Conservation (phyloP, 192 early-diverging fungal genomes). For the Ambispora gerdemannii region DNA sequence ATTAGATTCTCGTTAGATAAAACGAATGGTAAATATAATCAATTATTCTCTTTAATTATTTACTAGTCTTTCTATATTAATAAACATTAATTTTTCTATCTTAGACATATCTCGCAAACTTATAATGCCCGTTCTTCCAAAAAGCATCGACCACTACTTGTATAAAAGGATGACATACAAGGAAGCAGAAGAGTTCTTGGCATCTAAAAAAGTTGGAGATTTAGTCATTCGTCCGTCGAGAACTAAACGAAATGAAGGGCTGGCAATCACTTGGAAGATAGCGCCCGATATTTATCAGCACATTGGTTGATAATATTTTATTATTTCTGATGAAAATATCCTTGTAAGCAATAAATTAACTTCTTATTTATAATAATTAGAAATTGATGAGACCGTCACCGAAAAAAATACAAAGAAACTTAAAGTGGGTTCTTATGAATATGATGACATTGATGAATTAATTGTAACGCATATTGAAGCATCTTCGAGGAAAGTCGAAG, state of each 20-base stretch:
- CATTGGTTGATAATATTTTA: conserved; percentile 51
- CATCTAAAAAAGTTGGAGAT: conserved; percentile 65
- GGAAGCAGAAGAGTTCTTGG: conserved; percentile 72
- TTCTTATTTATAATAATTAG: not conserved
- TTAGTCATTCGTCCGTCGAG: conserved; percentile 91
- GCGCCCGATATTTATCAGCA: conserved; percentile 84
- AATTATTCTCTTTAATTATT: too few relatives aligned
- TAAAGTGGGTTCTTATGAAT: conserved; percentile 65
- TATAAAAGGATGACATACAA: conserved; percentile 73
- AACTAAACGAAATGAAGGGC: conserved; percentile 79
- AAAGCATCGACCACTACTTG: conserved; percentile 71
- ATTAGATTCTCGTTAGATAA: conserved; percentile 34
- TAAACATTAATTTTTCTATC: too few relatives aligned
- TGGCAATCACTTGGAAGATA: conserved; percentile 92
- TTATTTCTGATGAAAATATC: too few relatives aligned
- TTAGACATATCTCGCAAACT: too few relatives aligned
- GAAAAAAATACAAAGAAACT: conserved; percentile 73
- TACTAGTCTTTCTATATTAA: too few relatives aligned
- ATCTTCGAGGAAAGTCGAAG: conserved; percentile 66
- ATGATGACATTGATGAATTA: conserved; percentile 87
- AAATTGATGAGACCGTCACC: conserved; percentile 66
- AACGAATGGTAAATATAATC: too few relatives aligned
- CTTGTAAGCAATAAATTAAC: not conserved
- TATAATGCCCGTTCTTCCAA: too few relatives aligned
- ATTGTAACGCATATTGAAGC: conserved; percentile 87